Base-by-base conservation (phyloP, 1,284 basidiomycete genomes). In the Tilletia indica region DNA sequence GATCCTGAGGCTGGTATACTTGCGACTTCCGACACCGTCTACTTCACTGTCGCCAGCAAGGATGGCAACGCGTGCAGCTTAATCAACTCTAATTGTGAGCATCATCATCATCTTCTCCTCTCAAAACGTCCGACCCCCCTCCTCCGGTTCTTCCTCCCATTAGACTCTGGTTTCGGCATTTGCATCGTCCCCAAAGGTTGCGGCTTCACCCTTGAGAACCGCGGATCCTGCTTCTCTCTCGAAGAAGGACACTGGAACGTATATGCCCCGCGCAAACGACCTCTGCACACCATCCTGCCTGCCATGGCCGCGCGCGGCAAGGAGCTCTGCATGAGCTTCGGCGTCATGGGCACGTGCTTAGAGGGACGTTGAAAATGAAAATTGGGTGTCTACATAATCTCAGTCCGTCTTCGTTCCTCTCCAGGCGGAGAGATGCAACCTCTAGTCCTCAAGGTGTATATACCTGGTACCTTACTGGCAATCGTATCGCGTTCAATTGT, bases 211-310 rank as follows among this genome's bases (percentile, higher is more conserved):
- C 87, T 99, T 8, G 96, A 98, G 85, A 97, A 97, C 85, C 89
- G 96, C 72, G 96, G 96, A 2, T 88, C 90, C 6, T 91, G 92
- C 14, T 99, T 98, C 83, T 87, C 89, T 4, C 87, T 97, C 25
- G 86, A 88, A 67, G 89, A 92, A 72, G 90, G 89, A 0, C 95
- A 97, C 83, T 91, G 92, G 0, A 98, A 99, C 84, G 88, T 87
- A 54, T 66, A 81, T 21, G 81, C 74, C 12, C 76, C 77, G 3
- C 89, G 91, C 6, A 97, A 97, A 86, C 88, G 93, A 19, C 94
- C 94, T 2, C 97, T 95, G 84, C 94, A 97, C 82, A 97, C 94
- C 5, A 97, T 97, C 80, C 95, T 96, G 74, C 95, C 96, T 5
- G 93, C 92, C 0, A 89, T 97, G 87, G 94, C 90, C 0, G 91